A percentile compares a stretch with the other conserved stretches of the same genome.
These are phyloP conservation scores for Clavulina sp. DNA, from an alignment of 768 basidiomycete species.

Conservation along the genomic window DNA sequence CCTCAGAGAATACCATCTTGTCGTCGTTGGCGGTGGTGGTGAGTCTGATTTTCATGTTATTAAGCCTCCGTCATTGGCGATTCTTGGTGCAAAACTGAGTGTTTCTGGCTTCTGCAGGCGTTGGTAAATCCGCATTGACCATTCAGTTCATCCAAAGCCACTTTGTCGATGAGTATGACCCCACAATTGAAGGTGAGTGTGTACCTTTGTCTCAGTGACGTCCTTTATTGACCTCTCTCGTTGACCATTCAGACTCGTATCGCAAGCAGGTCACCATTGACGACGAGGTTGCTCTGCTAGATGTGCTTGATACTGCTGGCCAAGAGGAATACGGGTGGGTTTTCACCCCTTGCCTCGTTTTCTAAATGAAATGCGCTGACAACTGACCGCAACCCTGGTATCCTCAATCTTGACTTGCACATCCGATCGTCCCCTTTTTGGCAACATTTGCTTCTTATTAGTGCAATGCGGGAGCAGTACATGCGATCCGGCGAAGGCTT, in stretches of 20 bases:
- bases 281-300: constrained; percentile 27
- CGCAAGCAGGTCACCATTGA: constrained; percentile 30
- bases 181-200: constrained; percentile 73
- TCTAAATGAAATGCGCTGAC: no score
- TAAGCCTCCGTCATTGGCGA: background rate
- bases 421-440: background rate
- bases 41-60: constrained; percentile 6
- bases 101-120: no score
- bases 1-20: constrained; percentile 93
- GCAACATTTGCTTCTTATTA: constrained; percentile 6
- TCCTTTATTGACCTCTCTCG: background rate
- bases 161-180: constrained; percentile 86
- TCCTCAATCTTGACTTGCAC: no score
- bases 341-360: no score
- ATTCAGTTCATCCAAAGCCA: constrained; percentile 97
- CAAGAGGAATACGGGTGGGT: constrained; percentile 31
- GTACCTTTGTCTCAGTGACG: background rate
- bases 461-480: constrained; percentile 33
- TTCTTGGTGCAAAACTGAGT: background rate
- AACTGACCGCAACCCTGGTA: no score
- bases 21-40: constrained; percentile 98
- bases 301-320: constrained; percentile 32
- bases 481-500: constrained; percentile 31
- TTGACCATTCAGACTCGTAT: constrained; percentile 26
- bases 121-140: constrained; percentile 83